phyloP scores from a whole-genome alignment of 805 yeast species.

The Grigorovia humatica region DNA sequence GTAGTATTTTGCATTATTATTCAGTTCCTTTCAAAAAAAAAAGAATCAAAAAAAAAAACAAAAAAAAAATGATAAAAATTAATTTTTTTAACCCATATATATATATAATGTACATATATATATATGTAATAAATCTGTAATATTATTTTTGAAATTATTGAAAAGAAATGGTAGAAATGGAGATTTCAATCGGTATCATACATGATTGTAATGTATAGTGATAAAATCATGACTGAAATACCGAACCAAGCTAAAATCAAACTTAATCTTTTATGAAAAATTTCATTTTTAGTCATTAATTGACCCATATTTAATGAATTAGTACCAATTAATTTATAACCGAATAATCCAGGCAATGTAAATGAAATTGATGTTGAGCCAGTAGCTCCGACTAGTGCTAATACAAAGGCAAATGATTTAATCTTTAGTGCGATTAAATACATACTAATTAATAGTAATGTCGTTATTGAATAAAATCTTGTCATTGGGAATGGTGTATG shows the following conservation, averaged over 20 bases:
- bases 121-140: not conserved
- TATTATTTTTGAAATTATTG: not conserved
- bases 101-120: not conserved
- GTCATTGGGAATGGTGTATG: slow-evolving; percentile 14
- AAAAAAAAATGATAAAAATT: not conserved
- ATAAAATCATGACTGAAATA: slow-evolving; percentile 54
- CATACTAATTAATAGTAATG: slow-evolving; percentile 36
- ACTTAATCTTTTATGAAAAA: slow-evolving; percentile 35
- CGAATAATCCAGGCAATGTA: slow-evolving; percentile 81
- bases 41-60: too few species aligned
- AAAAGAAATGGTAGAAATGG: not conserved
- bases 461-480: slow-evolving; percentile 32
- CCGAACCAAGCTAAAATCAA: slow-evolving; percentile 60
- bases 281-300: slow-evolving; percentile 22
- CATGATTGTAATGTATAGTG: slow-evolving; percentile 35
- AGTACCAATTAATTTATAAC: slow-evolving; percentile 52
- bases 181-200: slow-evolving; percentile 4
- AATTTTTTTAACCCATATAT: too few species aligned
- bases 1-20: not conserved
- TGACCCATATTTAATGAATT: slow-evolving; percentile 22
- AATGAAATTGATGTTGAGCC: slow-evolving; percentile 90
- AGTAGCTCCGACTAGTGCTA: slow-evolving; percentile 85
- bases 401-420: slow-evolving; percentile 64
- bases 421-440: slow-evolving; percentile 58
- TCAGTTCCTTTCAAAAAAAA: not conserved